Evolutionary conservation across 768 basidiomycete species (phyloP), one percentile per base, ranked within the genome.

Genomic region (Lentinus tigrinus): DNA sequence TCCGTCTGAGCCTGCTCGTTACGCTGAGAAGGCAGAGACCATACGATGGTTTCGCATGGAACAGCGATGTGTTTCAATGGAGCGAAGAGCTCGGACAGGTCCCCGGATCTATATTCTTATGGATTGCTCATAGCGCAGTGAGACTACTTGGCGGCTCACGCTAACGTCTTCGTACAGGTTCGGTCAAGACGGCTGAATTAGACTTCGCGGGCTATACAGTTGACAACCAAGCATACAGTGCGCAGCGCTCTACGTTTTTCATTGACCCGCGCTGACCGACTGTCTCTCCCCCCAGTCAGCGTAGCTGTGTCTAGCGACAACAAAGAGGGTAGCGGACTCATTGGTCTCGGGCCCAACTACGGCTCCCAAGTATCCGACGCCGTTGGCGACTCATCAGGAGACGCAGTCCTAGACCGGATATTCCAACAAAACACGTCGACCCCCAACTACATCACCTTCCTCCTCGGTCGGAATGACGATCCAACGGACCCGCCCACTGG

Each of bases 311-410:
- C 26, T 47, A 71, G 79, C 16, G 72, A 89, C 63, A 84, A 88
- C 65, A 72, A 78, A 36, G 48, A 88, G 66, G 87, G 84, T 0
- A 88, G 84, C 62, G 90, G 90, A 39, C 81, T 92, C 19, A 74
- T 92, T 27, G 90, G 90, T 23, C 80, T 92, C 17, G 90, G 90
- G n/a, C 89, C 89, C 28, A 89, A 89, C 73, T 71, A 80, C 24
- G 88, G 85, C 44, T 89, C 88, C 50, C 73, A 81, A 40, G 81
- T 92, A 60, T 79, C 76, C 56, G 77, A 84, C 59, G 83, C 82
- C 53, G 67, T 90, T 42, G 77, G 76, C 60, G 73, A 70, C 9
- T 62, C 67, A 53, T 65, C 77, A 7, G 89, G 81, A 21, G 80
- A 88, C 74, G 83, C 78, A 24, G 71, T 86, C 13, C 75, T 93